Conservation (phyloP, 495 filamentous ascomycete species). For the Neurospora cerealis region DNA sequence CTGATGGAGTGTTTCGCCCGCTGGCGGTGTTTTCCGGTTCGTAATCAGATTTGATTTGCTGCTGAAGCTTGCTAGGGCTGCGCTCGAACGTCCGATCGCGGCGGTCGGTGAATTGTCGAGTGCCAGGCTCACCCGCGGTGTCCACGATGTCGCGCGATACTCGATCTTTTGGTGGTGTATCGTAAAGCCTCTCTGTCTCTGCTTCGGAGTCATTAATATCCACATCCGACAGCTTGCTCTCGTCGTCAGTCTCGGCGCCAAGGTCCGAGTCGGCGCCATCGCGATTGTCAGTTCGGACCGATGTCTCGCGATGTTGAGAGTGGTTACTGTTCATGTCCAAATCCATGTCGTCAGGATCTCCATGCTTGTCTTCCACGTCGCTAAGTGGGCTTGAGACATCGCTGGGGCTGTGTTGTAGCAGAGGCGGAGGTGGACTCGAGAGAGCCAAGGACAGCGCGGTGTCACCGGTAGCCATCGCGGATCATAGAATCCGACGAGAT, state of each 20-base stretch:
- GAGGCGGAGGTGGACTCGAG: conserved; percentile 35
- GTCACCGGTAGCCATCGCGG: conserved; percentile 37
- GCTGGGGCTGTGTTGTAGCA: conserved; percentile 27
- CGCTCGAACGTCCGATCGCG: conserved; percentile 37
- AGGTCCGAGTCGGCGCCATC: conserved; percentile 26
- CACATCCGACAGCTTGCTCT: conserved; percentile 41
- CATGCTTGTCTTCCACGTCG: conserved; percentile 72
- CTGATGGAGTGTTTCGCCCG: conserved; percentile 31
- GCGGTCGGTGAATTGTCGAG: conserved; percentile 24
- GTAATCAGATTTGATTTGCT: conserved; percentile 28
- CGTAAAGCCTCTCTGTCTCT: conserved; percentile 89
- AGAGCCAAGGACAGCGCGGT: conserved; percentile 32
- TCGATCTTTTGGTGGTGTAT: conserved; percentile 71
- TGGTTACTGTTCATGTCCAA: conserved; percentile 23
- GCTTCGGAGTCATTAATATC: conserved; percentile 88
- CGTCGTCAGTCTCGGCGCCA: conserved; percentile 20
- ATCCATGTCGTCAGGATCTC: conserved; percentile 36
- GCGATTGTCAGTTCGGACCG: background rate
- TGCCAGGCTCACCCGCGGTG: conserved; percentile 26
- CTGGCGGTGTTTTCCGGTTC: conserved; percentile 26
- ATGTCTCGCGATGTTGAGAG: background rate
- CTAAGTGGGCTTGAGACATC: conserved; percentile 63
- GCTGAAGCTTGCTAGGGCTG: conserved; percentile 59
- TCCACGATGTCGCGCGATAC: conserved; percentile 53
- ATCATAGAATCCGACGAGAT: conserved; percentile 11